A percentile compares a stretch with the other conserved stretches of the same genome.
Evolutionary conservation across 805 yeast genomes (phyloP).

Genomic region (Cyberlindnera samutprakarnensis): DNA sequence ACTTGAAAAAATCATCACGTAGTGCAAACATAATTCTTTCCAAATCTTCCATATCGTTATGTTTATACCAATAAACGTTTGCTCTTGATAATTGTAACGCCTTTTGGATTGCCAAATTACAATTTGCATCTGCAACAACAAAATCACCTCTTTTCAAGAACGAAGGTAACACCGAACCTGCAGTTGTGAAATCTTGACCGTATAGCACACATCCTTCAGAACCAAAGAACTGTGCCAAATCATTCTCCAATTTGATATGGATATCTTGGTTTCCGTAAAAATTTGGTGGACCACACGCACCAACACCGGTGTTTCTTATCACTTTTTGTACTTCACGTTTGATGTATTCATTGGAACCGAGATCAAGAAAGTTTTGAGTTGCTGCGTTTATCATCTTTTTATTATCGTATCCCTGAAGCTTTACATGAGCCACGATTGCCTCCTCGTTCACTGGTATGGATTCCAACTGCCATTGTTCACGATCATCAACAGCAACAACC

Average conservation of each 20-base stretch:
- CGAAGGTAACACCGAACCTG: conserved; percentile 85
- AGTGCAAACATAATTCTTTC: conserved; percentile 55
- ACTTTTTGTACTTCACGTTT: conserved; percentile 46
- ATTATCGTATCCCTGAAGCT: conserved; percentile 19
- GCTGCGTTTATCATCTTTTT: conserved; percentile 60
- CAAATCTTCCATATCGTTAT: conserved; percentile 80
- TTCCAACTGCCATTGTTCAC: conserved; percentile 55
- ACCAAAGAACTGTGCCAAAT: conserved; percentile 66
- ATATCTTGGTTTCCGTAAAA: conserved; percentile 94
- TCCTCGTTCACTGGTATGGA: conserved; percentile 60
- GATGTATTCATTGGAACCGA: conserved; percentile 42
- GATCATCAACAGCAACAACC: conserved; percentile 42
- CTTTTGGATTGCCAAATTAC: conserved; percentile 73
- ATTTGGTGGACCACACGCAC: conserved; percentile 98
- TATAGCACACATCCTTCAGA: conserved; percentile 76
- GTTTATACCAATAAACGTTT: conserved; percentile 64
- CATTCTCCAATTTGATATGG: conserved; percentile 73
- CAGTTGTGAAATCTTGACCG: conserved; percentile 87
- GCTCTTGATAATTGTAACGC: conserved; percentile 85
- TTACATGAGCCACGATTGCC: conserved; percentile 29
- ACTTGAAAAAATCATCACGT: conserved; percentile 16
- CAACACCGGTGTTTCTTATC: conserved; percentile 77
- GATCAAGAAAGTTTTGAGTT: conserved; percentile 62
- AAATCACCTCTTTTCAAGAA: conserved; percentile 93
- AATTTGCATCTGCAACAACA: conserved; percentile 78